Base-by-base conservation (phyloP, 2,329 filamentous ascomycete species). In the Trichoderma sp. region DNA sequence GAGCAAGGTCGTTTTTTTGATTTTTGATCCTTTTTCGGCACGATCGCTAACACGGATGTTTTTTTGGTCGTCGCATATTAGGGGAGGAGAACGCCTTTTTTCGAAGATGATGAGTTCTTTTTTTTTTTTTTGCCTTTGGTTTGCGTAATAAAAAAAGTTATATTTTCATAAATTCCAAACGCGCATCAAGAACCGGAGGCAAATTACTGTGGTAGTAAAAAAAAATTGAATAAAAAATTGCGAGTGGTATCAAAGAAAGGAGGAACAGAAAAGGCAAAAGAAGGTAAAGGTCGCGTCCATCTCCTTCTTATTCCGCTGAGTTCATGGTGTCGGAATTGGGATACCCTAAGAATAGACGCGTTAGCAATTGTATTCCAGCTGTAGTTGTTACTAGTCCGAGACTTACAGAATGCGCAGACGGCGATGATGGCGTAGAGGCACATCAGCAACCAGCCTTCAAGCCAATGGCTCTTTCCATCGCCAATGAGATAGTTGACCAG, bases 401-500 rank as follows among this genome's bases (percentile, higher is more conserved):
- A 84, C 85, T 82, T 84, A 87, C 86, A 88, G 81, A 85, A 88
- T n/a, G 86, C 82, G 74, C 86, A 89, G 13, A 88, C 82, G 13
- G 91, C 91, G 75, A 96, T 94, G 66, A 96, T 96, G 51, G 90
- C 82, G 75, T 96, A 96, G 4, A 93, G 85, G 49, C 90, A 91
- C 64, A 94, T 91, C 39, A 96, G 79, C 69, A 95, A 80, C 70
- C 89, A 88, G 3, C 92, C 92, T 78, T 96, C 92, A 0, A 95
- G 84, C 82, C 92, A 96, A 74, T 95, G 93, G 71, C 90, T 94
- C 77, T 93, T 88, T 34, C 93, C 93, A 74, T 96, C 93, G 24
- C 90, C 85, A 59, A 96, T 93, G 54, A 97, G 81, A 77, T 96
- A 97, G 77, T 96, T 97, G 69, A 94, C 91, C 39, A 97, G 85